These are phyloP conservation scores for Penicillium sp. DNA, from an alignment of 2,329 filamentous ascomycete genomes.

Conservation along the genomic window DNA sequence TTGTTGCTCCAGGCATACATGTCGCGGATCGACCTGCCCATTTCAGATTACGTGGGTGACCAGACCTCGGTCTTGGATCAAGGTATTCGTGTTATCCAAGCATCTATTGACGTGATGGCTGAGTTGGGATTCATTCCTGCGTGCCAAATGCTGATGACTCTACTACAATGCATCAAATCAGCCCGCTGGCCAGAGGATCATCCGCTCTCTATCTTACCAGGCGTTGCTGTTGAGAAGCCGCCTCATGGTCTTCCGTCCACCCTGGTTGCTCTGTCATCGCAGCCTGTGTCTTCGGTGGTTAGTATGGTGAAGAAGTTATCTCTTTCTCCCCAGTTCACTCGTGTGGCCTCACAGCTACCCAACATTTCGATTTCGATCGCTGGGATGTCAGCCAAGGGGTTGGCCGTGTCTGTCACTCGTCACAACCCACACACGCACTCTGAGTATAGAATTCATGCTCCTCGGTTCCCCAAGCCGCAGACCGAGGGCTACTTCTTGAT, in stretches of 20 bases:
- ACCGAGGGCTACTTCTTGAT: constrained; percentile 91
- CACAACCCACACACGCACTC: constrained; percentile 64
- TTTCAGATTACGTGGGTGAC: constrained; percentile 95
- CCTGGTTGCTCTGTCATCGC: constrained; percentile 32
- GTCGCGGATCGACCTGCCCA: constrained; percentile 86
- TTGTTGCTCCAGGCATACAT: constrained; percentile 93
- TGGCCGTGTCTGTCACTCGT: constrained; percentile 61
- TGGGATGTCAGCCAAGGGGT: constrained; percentile 60
- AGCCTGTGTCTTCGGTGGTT: constrained; percentile 25
- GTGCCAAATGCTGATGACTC: constrained; percentile 75
- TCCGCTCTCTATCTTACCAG: constrained; percentile 76
- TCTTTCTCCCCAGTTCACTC: constrained; percentile 46
- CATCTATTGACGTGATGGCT: constrained; percentile 87
- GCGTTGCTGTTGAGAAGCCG: constrained; percentile 49
- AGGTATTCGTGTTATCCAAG: constrained; percentile 94
- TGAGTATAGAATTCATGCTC: constrained; percentile 78
- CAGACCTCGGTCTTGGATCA: constrained; percentile 87
- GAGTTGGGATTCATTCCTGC: constrained; percentile 82
- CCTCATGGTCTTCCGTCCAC: constrained; percentile 28
- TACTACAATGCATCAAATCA: constrained; percentile 90
- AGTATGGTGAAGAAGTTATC: constrained; percentile 30
- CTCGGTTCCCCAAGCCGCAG: constrained; percentile 89
- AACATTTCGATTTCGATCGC: constrained; percentile 64
- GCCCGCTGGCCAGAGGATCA: constrained; percentile 87
- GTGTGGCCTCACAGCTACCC: constrained; percentile 67